A percentile compares a stretch with the other conserved stretches of the same genome.
Conservation (phyloP, 805 yeast genomes). For the Suhomyces sp. region DNA sequence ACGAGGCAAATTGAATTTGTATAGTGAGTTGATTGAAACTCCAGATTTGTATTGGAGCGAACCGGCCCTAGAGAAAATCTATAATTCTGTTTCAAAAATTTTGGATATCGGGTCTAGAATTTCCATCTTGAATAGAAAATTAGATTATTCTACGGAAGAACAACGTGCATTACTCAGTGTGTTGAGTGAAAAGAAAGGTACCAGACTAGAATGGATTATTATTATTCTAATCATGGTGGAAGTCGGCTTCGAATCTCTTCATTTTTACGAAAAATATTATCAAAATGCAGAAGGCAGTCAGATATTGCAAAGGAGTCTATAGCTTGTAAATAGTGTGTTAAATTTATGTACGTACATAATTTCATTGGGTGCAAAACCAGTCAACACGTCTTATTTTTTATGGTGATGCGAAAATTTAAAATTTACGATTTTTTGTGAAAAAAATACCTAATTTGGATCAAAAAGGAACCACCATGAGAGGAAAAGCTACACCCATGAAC, state of each 20-base stretch:
- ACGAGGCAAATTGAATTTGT: conserved; percentile 79
- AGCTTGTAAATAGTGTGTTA: neutral
- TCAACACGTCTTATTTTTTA: neutral
- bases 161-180: conserved; percentile 74
- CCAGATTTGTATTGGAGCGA: conserved; percentile 95
- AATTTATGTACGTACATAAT: neutral
- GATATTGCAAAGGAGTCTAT: neutral
- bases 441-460: neutral
- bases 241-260: conserved; percentile 76
- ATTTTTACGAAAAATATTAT: conserved; percentile 57
- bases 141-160: conserved; percentile 90
- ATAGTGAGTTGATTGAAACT: conserved; percentile 85
- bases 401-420: neutral
- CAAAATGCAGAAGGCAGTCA: neutral
- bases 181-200: conserved; percentile 70
- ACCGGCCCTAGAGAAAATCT: conserved; percentile 76
- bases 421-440: neutral
- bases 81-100: conserved; percentile 63
- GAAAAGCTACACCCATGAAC: neutral
- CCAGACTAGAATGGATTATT: conserved; percentile 84
- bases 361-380: neutral
- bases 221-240: conserved; percentile 80
- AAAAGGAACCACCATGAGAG: neutral
- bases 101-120: conserved; percentile 79
- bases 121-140: conserved; percentile 72